Base-by-base conservation (phyloP, 1,284 basidiomycete genomes). In the Microbotryum silenes-acaulis region DNA sequence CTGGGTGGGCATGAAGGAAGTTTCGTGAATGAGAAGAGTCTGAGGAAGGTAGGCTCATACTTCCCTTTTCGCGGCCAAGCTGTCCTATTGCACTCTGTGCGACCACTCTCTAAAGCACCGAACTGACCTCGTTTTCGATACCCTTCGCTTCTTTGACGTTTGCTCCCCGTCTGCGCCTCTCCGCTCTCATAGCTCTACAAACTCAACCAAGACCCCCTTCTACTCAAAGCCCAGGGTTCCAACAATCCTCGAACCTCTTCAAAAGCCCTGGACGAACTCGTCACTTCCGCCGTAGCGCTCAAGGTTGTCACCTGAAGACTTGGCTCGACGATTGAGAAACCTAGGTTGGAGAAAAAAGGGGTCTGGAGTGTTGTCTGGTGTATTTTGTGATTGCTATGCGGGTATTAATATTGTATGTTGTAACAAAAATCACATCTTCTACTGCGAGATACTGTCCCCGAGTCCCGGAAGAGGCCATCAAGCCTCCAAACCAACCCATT, bases 241-340 rank as follows among this genome's bases (percentile, higher is more conserved):
- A 54, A 44, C 59, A 20, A 52, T 50, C 0, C 74, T 73, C 25
- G 82, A 85, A 61, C 79, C 76, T 20, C 65, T 4, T 18, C 16
- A 10, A 42, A 69, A 0, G 70, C 78, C 10, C 75, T 88, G 31
- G 82, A 88, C 72, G 82, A 84, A 58, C 82, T 91, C 37, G 85
- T 88, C 12, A 77, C 82, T 29, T 88, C 86, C 68, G 79, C 83
- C 20, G 86, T 90, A 16, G 89, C 89, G 51, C 86, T 87, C 81
- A 91, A 91, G 75, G 83, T 79, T 55, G 87, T 89, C 55, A 75
- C 73, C 51, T 77, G 67, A 61, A 42, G 37, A 42, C 14, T 2
- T 12, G 37, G 14, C 12, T 5, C 37, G 37, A 42, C 9, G 37
- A 31, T 31, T 31, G 31, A 31, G 1, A 31, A 31, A 2, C 31